Percentiles rank a stretch among this genome's conserved stretches.
Evolutionary conservation across 2,329 filamentous ascomycete species (phyloP).

Genomic region (Stagonosporopsis vannaccii): DNA sequence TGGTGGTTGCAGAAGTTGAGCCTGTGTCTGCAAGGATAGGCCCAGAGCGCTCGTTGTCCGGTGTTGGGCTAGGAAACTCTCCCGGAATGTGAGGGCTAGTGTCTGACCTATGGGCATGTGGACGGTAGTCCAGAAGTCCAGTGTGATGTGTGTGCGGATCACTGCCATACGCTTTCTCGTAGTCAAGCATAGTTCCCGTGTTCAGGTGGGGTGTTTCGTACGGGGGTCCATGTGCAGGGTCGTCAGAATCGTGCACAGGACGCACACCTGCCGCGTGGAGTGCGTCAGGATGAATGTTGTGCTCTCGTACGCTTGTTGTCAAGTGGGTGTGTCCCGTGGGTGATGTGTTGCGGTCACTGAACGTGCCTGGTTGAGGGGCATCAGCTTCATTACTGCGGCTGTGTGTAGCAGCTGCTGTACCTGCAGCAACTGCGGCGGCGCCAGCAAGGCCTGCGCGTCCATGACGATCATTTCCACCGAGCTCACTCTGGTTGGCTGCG

Average conservation of each 20-base stretch:
- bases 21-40: slow-evolving; percentile 26
- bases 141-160: slow-evolving; percentile 14
- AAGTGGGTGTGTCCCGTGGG: slow-evolving; percentile 12
- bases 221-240: slow-evolving; percentile 9
- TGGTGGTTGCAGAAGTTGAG: slow-evolving; percentile 6
- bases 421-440: slow-evolving; percentile 38
- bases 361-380: not conserved
- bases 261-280: slow-evolving; percentile 12
- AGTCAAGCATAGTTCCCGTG: slow-evolving; percentile 16
- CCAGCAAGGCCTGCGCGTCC: slow-evolving; percentile 40
- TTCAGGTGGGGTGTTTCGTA: slow-evolving; percentile 13
- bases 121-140: slow-evolving; percentile 17
- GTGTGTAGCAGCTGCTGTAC: slow-evolving; percentile 3
- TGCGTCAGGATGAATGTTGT: slow-evolving; percentile 18
- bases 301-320: slow-evolving; percentile 11
- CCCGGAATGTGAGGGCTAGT: slow-evolving; percentile 47
- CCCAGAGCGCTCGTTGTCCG: slow-evolving; percentile 34
- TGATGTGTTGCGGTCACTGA: slow-evolving; percentile 1
- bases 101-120: slow-evolving; percentile 40
- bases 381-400: not conserved
- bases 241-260: slow-evolving; percentile 2
- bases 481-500: slow-evolving; percentile 31
- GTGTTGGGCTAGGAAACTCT: slow-evolving; percentile 42
- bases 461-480: slow-evolving; percentile 22
- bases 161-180: slow-evolving; percentile 15